phyloP scores from a whole-genome alignment of 2,329 filamentous ascomycete genomes.

The Colletotrichum somersetense region DNA sequence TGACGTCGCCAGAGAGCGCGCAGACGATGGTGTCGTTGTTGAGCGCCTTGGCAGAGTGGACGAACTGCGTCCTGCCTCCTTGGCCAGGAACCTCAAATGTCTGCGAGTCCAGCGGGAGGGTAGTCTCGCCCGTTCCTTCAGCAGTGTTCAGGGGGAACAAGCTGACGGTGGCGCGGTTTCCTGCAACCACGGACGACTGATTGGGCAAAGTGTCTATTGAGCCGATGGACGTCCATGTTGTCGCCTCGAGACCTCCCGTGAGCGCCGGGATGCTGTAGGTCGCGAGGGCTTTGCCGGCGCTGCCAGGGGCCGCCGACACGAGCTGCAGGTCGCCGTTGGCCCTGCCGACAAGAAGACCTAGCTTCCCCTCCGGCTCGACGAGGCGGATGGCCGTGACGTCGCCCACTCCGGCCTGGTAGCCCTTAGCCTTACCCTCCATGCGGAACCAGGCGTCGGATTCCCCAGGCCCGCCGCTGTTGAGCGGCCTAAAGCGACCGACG shows the following conservation, averaged over 20 bases:
- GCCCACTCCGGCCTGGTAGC: conserved; percentile 59
- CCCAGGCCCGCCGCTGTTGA: conserved; percentile 39
- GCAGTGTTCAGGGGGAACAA: conserved; percentile 40
- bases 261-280: conserved; percentile 46
- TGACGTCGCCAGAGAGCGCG: conserved; percentile 55
- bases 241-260: conserved; percentile 47
- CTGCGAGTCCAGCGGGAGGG: conserved; percentile 29
- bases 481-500: conserved; percentile 56
- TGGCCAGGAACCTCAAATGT: conserved; percentile 34
- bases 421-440: conserved; percentile 54
- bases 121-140: not conserved
- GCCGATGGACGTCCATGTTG: conserved; percentile 46
- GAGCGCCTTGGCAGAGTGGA: conserved; percentile 60
- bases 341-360: conserved; percentile 60
- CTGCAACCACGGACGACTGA: conserved; percentile 36
- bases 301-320: conserved; percentile 54
- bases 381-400: conserved; percentile 64
- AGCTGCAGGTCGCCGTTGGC: conserved; percentile 64
- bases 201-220: conserved; percentile 37
- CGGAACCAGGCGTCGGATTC: conserved; percentile 42
- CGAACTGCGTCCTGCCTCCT: conserved; percentile 44
- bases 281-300: conserved; percentile 47
- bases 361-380: conserved; percentile 50
- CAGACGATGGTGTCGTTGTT: conserved; percentile 59
- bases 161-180: conserved; percentile 39